Conservation (phyloP, 2,329 filamentous ascomycete genomes). For the Penicillium sp. region DNA sequence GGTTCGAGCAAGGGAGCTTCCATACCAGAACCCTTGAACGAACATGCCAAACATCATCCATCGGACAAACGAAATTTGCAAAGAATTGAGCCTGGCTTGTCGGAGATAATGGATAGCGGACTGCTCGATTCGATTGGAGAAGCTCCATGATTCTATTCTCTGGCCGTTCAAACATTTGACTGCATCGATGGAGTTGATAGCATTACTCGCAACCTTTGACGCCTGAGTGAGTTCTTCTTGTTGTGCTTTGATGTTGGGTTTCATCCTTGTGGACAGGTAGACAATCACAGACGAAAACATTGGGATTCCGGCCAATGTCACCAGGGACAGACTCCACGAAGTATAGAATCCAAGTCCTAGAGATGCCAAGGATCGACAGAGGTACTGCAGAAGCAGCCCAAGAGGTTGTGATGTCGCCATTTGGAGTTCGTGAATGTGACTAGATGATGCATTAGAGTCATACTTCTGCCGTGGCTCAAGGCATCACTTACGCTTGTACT, state of each 20-base stretch:
- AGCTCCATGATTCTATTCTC: slow-evolving; percentile 70
- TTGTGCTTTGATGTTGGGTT: slow-evolving; percentile 71
- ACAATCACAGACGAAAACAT: slow-evolving; percentile 67
- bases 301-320: slow-evolving; percentile 76
- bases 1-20: slow-evolving; percentile 69
- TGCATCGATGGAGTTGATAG: slow-evolving; percentile 76
- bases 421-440: slow-evolving; percentile 82
- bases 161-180: slow-evolving; percentile 87
- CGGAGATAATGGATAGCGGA: slow-evolving; percentile 69
- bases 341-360: slow-evolving; percentile 75
- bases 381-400: slow-evolving; percentile 70
- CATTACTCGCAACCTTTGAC: slow-evolving; percentile 72
- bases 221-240: slow-evolving; percentile 70
- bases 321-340: slow-evolving; percentile 83
- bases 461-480: neutral
- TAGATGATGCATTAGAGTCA: slow-evolving; percentile 44
- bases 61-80: slow-evolving; percentile 75
- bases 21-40: slow-evolving; percentile 89
- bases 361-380: slow-evolving; percentile 69
- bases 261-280: slow-evolving; percentile 66
- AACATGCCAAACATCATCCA: slow-evolving; percentile 81
- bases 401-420: slow-evolving; percentile 79
- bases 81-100: slow-evolving; percentile 71
- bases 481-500: slow-evolving; percentile 71
- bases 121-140: slow-evolving; percentile 61